Percentiles rank a stretch among this genome's conserved stretches.
These are phyloP conservation scores for Phytophthora tubulina DNA, from an alignment of 352 stramenopile species.

Conservation along the genomic window DNA sequence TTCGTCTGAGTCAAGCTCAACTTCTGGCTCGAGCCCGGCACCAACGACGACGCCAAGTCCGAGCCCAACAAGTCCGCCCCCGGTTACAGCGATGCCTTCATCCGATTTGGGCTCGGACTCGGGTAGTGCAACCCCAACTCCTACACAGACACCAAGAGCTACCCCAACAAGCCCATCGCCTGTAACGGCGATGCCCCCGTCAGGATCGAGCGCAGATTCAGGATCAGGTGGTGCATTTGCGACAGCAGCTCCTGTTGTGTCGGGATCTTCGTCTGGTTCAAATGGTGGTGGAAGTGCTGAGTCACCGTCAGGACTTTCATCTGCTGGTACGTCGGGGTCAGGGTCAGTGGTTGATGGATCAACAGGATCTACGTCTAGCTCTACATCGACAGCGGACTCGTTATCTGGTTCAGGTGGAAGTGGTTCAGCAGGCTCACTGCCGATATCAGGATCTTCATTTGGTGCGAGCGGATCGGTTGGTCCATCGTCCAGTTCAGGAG, in stretches of 20 bases:
- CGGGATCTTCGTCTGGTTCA: conserved; percentile 16
- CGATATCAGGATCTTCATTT: conserved; percentile 13
- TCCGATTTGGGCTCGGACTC: conserved; percentile 16
- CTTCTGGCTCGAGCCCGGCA: conserved; percentile 6
- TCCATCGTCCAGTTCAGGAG: conserved; percentile 6
- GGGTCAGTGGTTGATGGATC: conserved; percentile 14
- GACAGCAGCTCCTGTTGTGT: conserved; percentile 5
- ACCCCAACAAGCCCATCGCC: conserved; percentile 23
- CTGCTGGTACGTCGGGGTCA: conserved; percentile 7
- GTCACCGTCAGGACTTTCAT: conserved; percentile 17
- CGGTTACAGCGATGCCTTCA: conserved; percentile 30
- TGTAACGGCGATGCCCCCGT: conserved; percentile 22
- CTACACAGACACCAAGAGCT: conserved; percentile 17
- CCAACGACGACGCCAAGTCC: conserved; percentile 18
- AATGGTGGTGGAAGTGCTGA: neutral
- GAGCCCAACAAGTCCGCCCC: conserved; percentile 31
- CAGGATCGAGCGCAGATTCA: conserved; percentile 14
- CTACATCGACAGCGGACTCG: neutral
- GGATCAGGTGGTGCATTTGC: conserved; percentile 7
- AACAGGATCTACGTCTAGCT: conserved; percentile 13
- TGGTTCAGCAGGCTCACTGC: conserved; percentile 1
- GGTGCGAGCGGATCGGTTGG: conserved; percentile 1
- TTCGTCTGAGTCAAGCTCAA: conserved; percentile 14
- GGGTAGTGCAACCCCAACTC: conserved; percentile 5
- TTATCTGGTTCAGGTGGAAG: conserved; percentile 8